These are phyloP conservation scores for Schizonepeta tenuifolia DNA, from an alignment of 257 asterid species.

Conservation along the genomic window DNA sequence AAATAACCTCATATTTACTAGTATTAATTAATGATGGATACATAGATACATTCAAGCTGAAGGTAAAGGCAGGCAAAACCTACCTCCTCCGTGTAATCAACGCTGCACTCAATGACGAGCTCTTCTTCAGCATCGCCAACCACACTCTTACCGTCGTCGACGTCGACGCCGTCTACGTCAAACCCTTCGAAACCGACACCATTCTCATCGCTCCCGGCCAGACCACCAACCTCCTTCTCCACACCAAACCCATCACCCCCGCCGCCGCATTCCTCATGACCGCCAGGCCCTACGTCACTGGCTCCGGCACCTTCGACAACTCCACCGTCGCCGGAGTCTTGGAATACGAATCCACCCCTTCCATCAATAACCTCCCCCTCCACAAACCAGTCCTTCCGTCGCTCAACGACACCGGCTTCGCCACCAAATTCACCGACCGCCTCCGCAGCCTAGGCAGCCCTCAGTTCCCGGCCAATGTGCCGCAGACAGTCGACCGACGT, in stretches of 20 bases:
- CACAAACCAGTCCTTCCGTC: conserved; percentile 42
- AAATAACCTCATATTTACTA: too few species aligned
- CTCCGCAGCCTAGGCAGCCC: conserved; percentile 41
- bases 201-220: conserved; percentile 27
- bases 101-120: conserved; percentile 38
- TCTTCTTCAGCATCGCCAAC: conserved; percentile 34
- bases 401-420: conserved; percentile 45
- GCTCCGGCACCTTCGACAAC: conserved; percentile 34
- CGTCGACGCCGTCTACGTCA: conserved; percentile 23
- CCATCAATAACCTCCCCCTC: conserved; percentile 36
- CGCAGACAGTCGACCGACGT: conserved; percentile 32
- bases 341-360: conserved; percentile 15
- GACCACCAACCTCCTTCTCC: conserved; percentile 32
- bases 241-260: conserved; percentile 10
- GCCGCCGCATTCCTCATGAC: conserved; percentile 28
- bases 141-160: conserved; percentile 27
- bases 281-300: conserved; percentile 29
- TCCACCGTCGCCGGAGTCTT: conserved; percentile 29
- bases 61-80: conserved; percentile 25
- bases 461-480: conserved; percentile 47
- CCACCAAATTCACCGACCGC: conserved; percentile 35
- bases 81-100: conserved; percentile 31
- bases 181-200: conserved; percentile 28
- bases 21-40: too few species aligned
- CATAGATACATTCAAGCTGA: conserved; percentile 33